A percentile compares a stretch with the other conserved stretches of the same genome.
These are phyloP conservation scores for Carallia pectinifolia DNA, from an alignment of 345 rosid genomes.

Conservation along the genomic window DNA sequence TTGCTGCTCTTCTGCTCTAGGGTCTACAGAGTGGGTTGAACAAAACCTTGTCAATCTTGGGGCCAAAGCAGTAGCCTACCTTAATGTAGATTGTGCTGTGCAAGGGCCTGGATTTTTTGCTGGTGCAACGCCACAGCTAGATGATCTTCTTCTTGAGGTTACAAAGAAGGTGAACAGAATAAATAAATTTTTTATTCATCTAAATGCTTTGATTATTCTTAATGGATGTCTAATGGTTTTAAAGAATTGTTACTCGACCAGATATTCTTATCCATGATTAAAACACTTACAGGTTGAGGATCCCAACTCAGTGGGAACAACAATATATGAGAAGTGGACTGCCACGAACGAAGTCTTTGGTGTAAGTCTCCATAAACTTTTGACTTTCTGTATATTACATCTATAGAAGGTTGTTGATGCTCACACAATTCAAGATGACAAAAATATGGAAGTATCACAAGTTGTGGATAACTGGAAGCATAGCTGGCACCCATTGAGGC, in stretches of 20 bases:
- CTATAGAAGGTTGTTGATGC: not conserved
- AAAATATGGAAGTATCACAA: not conserved
- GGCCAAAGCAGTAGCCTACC: slow-evolving; percentile 82
- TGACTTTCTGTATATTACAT: not conserved
- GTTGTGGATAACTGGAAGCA: not conserved
- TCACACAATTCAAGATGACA: too few relatives aligned
- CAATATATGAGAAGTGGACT: slow-evolving; percentile 65
- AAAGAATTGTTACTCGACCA: not conserved
- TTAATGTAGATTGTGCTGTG: slow-evolving; percentile 98
- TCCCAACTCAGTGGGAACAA: slow-evolving; percentile 59
- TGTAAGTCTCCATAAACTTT: slow-evolving; percentile 28
- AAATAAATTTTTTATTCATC: not conserved
- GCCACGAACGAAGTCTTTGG: slow-evolving; percentile 38
- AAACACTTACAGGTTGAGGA: slow-evolving; percentile 57
- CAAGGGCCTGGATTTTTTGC: slow-evolving; percentile 93
- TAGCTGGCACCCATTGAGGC: not conserved
- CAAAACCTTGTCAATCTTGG: slow-evolving; percentile 76
- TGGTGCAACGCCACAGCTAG: slow-evolving; percentile 86
- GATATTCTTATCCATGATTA: slow-evolving; percentile 2
- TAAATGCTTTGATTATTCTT: slow-evolving; percentile 5
- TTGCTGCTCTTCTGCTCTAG: slow-evolving; percentile 33
- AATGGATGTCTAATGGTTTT: not conserved
- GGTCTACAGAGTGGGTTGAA: slow-evolving; percentile 99
- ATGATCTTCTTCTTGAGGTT: slow-evolving; percentile 64
- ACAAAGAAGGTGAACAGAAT: slow-evolving; percentile 56